Percentiles rank a stretch among this genome's conserved stretches.
Conservation (phyloP, 2,329 filamentous ascomycete species). For the Trichoderma cornu-damae region DNA sequence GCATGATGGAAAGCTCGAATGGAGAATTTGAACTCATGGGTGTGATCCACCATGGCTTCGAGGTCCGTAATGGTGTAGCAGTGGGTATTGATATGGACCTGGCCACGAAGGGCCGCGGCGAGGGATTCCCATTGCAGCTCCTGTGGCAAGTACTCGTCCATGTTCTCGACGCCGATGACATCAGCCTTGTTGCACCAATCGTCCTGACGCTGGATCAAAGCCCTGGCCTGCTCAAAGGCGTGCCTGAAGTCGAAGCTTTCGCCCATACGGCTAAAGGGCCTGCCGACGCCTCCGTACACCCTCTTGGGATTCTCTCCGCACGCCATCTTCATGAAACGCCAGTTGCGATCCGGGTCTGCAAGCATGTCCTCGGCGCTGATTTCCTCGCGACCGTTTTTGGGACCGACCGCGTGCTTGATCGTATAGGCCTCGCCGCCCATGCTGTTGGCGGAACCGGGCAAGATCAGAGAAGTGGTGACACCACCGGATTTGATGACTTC, state of each 20-base stretch:
- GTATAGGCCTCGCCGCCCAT: slow-evolving; percentile 67
- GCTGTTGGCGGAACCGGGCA: slow-evolving; percentile 67
- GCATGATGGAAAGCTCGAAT: slow-evolving; percentile 66
- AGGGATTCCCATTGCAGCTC: slow-evolving; percentile 60
- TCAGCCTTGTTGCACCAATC: slow-evolving; percentile 62
- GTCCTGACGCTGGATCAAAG: slow-evolving; percentile 55
- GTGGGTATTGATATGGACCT: slow-evolving; percentile 65
- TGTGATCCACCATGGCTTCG: slow-evolving; percentile 64
- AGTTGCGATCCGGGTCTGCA: slow-evolving; percentile 59
- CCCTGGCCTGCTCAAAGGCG: slow-evolving; percentile 58
- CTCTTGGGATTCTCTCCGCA: slow-evolving; percentile 66
- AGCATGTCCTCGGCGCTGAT: slow-evolving; percentile 59
- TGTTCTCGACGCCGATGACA: slow-evolving; percentile 42
- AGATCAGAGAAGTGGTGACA: slow-evolving; percentile 62
- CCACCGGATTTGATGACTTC: slow-evolving; percentile 67
- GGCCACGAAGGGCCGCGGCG: slow-evolving; percentile 57
- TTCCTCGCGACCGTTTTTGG: slow-evolving; percentile 54
- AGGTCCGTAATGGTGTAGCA: slow-evolving; percentile 67
- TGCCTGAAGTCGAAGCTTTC: slow-evolving; percentile 66
- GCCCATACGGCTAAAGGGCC: slow-evolving; percentile 57
- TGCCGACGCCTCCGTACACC: slow-evolving; percentile 52
- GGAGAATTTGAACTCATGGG: slow-evolving; percentile 65
- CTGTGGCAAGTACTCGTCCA: slow-evolving; percentile 56
- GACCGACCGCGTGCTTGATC: slow-evolving; percentile 62
- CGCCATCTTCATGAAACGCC: slow-evolving; percentile 73